Conservation (phyloP, 2,329 filamentous ascomycete species). For the Thelonectria blattea region DNA sequence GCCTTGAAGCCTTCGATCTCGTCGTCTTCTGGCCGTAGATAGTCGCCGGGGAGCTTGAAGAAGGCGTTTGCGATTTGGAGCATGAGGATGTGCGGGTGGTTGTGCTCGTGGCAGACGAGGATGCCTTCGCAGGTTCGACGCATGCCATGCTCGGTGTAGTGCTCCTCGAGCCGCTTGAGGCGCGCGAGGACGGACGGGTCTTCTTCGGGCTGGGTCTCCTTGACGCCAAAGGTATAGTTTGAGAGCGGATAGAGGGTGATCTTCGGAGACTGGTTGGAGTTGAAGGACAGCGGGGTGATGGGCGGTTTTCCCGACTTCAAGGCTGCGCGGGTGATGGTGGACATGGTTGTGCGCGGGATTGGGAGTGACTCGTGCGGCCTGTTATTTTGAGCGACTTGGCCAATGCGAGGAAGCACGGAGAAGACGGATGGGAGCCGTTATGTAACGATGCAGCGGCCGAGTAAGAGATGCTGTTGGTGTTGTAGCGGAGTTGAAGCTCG, state of each 20-base stretch:
- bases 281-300: slow-evolving; percentile 81
- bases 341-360: slow-evolving; percentile 61
- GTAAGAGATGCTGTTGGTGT: not conserved
- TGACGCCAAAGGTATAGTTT: slow-evolving; percentile 98
- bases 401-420: not conserved
- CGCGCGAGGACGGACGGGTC: slow-evolving; percentile 94
- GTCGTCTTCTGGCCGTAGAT: slow-evolving; percentile 85
- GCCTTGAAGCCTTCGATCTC: slow-evolving; percentile 95
- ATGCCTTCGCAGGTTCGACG: slow-evolving; percentile 96
- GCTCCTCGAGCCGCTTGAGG: slow-evolving; percentile 92
- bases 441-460: not conserved
- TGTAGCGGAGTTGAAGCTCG: slow-evolving; percentile 4
- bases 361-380: not conserved
- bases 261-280: slow-evolving; percentile 84
- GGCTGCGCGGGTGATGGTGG: slow-evolving; percentile 78
- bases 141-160: slow-evolving; percentile 93
- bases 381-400: not conserved
- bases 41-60: slow-evolving; percentile 98
- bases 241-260: slow-evolving; percentile 93
- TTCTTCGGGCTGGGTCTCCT: slow-evolving; percentile 97
- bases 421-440: not conserved
- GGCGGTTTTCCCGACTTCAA: slow-evolving; percentile 82
- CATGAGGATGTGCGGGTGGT: slow-evolving; percentile 98
- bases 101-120: slow-evolving; percentile 97
- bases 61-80: slow-evolving; percentile 99